Evolutionary conservation across 169 alveolate species (phyloP), one percentile per base, ranked within the genome.

Genomic region (Plasmodium berghei): DNA sequence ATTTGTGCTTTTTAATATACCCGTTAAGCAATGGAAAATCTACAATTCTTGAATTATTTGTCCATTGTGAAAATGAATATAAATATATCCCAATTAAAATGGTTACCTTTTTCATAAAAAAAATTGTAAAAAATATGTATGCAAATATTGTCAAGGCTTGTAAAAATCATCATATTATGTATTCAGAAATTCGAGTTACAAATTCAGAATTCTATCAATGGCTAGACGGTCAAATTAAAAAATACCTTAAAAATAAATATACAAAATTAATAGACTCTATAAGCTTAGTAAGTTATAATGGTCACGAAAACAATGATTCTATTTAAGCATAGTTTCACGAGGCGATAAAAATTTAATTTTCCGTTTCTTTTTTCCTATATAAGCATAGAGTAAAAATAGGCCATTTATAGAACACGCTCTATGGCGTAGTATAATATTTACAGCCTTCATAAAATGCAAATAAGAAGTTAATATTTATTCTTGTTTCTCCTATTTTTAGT

Each of bases 11-110:
- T 77, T 54, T 92, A 14, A 63, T 92, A 48, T 87, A 89, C 54
- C 95, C 95, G 1, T 48, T 87, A 59, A 49, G 74, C 16, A 72
- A 87, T 64, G 95, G 95, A 20, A 56, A 66, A 5, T 80, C 91
- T 34, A 92, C 95, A 49, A 87, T 91, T 20, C 93, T 92, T 10
- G 95, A 92, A 67, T 59, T 92, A 28, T 89, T 69, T 61, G 94
- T 87, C 1, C 67, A 62, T 63, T 77, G 87, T 34, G 90, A 89
- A 28, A 91, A 89, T 63, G 94, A 91, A 54, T 61, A 89, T 46
- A 86, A 90, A 28, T 92, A 74, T 55, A 89, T 91, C n/a, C 95
- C 95, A 14, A 72, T 74, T 54, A 71, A 86, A 49, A 67, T 92
- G 83, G 86, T 92, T 26, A 85, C 93, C 12, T 89, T 54, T 70